Evolutionary conservation across 805 yeast species (phyloP), one percentile per base, ranked within the genome.

Genomic region (Saccharomycopsis sp.): DNA sequence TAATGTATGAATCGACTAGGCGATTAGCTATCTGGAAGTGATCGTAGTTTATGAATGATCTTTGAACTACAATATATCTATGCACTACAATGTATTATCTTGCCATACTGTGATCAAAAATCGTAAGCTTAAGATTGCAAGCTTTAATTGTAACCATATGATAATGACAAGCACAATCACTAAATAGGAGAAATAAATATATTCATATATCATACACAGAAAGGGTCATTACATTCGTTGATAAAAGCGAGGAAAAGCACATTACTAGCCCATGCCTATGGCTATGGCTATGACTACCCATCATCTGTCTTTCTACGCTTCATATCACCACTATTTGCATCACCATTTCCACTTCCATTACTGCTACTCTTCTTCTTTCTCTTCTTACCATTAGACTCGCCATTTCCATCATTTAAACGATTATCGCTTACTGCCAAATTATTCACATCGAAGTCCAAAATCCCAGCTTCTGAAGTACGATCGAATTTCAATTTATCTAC

Each of bases 341-440:
- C 23, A 2, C 53, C 56, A 20, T 44, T 35, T n/a, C n/a, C n/a
- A n/a, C n/a, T 29, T 29, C 38, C 38, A 44, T 19, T 44, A 17
- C 49, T 44, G 22, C 22, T 44, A 17, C 50, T 53, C 49, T 56
- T 55, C 49, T 56, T 61, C 49, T 54, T 61, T 53, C 58, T 55
- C 47, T 58, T 58, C 56, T 60, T 58, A 5, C 60, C 56, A n/a
- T 65, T 44, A 34, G 35, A 49, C 24, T 61, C 60, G 55, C 54
- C 59, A 17, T 58, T 35, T 12, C 63, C 58, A 56, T 54, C 54
- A 23, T 59, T 59, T 47, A 58, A 51, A 3, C 20, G 17, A 22
- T 41, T 47, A 24, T 61, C 63, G 42, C 62, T 61, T 12, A 61
- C 62, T 14, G 63, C 63, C 51, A 61, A 52, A 54, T 61, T 47